These are phyloP conservation scores for Dendrobium nobile DNA, from an alignment of 106 monocot genomes.

Conservation along the genomic window DNA sequence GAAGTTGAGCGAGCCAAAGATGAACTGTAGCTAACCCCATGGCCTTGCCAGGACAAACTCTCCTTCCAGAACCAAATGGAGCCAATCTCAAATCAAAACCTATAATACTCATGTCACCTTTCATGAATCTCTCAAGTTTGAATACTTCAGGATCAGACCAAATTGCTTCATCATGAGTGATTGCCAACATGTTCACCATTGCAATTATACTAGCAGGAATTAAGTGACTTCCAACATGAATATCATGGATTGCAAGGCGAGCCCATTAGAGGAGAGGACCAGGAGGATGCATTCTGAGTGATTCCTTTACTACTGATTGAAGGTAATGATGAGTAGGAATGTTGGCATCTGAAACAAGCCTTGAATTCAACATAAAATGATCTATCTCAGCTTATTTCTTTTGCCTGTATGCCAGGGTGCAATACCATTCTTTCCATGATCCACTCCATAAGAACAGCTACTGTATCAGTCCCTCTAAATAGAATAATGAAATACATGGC, in stretches of 20 bases:
- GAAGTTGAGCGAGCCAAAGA: constrained; percentile 68
- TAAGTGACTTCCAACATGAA: constrained; percentile 29
- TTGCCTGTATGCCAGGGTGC: constrained; percentile 57
- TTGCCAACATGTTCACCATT: constrained; percentile 87
- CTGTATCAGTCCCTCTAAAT: constrained; percentile 58
- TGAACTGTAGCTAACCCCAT: constrained; percentile 58
- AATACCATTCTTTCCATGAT: constrained; percentile 59
- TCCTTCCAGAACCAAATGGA: constrained; percentile 57
- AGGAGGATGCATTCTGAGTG: constrained; percentile 52
- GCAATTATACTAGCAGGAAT: constrained; percentile 66
- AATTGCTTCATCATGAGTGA: constrained; percentile 42
- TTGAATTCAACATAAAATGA: constrained; percentile 11
- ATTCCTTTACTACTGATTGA: constrained; percentile 52
- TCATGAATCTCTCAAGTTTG: constrained; percentile 48
- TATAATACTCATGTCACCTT: constrained; percentile 44
- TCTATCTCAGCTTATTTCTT: constrained; percentile 51
- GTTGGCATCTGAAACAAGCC: constrained; percentile 31
- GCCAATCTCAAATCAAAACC: constrained; percentile 62
- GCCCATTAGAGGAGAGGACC: constrained; percentile 84
- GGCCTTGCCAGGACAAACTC: constrained; percentile 66
- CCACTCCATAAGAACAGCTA: constrained; percentile 67
- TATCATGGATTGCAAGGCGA: constrained; percentile 60
- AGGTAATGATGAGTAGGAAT: constrained; percentile 27
- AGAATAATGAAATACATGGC: no score
- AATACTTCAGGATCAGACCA: constrained; percentile 41